Percentiles rank a stretch among this genome's conserved stretches.
Conservation (phyloP, 2,329 filamentous ascomycete genomes). For the Aureobasidium sp. region DNA sequence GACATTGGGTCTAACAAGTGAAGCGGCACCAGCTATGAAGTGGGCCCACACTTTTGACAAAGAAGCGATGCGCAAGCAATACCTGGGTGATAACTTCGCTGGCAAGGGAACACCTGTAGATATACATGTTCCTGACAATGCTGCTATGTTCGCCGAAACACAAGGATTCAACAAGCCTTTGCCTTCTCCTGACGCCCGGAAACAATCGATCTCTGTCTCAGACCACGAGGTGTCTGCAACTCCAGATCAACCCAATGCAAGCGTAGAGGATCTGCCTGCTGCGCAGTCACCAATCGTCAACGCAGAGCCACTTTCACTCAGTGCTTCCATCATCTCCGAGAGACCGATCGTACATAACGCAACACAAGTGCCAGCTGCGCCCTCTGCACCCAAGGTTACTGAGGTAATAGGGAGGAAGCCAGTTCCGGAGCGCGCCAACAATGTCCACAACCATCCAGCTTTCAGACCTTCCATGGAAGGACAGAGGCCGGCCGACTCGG, state of each 20-base stretch:
- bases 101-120: conserved; percentile 55
- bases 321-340: conserved; percentile 5
- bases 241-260: background rate
- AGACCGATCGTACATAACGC: background rate
- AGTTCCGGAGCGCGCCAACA: conserved; percentile 17
- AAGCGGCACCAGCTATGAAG: conserved; percentile 89
- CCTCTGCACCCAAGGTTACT: conserved; percentile 15
- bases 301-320: background rate
- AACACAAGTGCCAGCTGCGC: background rate
- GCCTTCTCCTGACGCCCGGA: background rate
- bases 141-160: conserved; percentile 9
- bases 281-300: background rate
- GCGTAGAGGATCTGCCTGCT: background rate
- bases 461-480: conserved; percentile 21
- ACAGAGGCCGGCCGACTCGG: conserved; percentile 16
- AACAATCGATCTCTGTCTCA: background rate
- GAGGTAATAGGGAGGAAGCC: conserved; percentile 26
- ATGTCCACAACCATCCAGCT: conserved; percentile 34
- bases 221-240: background rate
- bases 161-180: conserved; percentile 3
- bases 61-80: conserved; percentile 74
- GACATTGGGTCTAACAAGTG: conserved; percentile 77
- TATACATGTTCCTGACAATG: conserved; percentile 12
- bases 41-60: conserved; percentile 96
- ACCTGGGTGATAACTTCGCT: conserved; percentile 63